A percentile compares a stretch with the other conserved stretches of the same genome.
Conservation (phyloP, 345 rosid species). For the Dovyalis caffra region DNA sequence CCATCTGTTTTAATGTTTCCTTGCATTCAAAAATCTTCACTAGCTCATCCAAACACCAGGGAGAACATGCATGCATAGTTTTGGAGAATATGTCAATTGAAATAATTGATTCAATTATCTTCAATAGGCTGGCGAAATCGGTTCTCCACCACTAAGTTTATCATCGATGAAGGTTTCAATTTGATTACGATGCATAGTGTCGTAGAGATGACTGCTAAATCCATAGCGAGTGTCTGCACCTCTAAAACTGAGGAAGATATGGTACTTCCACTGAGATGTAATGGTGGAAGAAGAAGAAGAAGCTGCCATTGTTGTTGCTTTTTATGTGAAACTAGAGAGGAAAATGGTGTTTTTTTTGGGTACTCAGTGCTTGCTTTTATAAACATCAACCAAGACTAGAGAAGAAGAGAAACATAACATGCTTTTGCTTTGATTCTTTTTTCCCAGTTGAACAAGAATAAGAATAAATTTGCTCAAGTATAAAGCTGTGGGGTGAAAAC, state of each 20-base stretch:
- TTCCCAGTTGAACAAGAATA: too few species aligned
- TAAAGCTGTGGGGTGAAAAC: too few species aligned
- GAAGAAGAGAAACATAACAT: too few species aligned
- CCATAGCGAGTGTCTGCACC: neutral
- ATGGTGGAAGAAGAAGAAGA: neutral
- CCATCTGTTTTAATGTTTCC: neutral
- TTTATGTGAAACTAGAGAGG: too few species aligned
- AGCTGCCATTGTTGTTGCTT: too few species aligned
- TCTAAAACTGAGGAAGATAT: slow-evolving; percentile 13
- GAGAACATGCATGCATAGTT: slow-evolving; percentile 8
- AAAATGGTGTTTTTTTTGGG: too few species aligned
- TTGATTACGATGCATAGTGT: neutral
- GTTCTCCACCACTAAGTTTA: slow-evolving; percentile 3
- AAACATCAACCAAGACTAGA: too few species aligned
- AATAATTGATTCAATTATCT: slow-evolving; percentile 1
- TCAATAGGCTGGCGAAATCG: neutral
- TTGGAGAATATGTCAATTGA: slow-evolving; percentile 2
- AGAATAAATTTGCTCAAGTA: too few species aligned
- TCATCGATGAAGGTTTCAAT: neutral
- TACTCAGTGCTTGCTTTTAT: too few species aligned
- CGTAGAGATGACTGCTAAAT: neutral
- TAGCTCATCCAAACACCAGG: slow-evolving; percentile 15
- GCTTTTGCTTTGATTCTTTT: too few species aligned
- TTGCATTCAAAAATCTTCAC: slow-evolving; percentile 9
- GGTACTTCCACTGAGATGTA: neutral